These are phyloP conservation scores for Epichloe scottii DNA, from an alignment of 2,329 filamentous ascomycete species.

Conservation along the genomic window DNA sequence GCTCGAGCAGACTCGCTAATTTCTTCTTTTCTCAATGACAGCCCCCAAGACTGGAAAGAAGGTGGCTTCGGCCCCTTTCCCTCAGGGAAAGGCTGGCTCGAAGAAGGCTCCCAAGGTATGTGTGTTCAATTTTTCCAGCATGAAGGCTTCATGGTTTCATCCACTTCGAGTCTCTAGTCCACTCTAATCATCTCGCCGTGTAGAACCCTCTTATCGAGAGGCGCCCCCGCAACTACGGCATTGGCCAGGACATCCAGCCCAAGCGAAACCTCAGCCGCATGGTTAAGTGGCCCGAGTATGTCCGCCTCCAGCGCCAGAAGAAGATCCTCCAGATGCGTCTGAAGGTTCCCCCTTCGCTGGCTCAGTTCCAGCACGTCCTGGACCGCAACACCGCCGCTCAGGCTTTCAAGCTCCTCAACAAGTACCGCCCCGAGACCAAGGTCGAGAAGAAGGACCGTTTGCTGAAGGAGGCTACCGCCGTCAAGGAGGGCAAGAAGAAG, in stretches of 20 bases:
- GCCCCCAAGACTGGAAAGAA: slow-evolving; percentile 98
- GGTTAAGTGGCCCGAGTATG: slow-evolving; percentile 99
- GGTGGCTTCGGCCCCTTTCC: slow-evolving; percentile 92
- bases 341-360: slow-evolving; percentile 94
- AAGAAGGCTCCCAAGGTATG: slow-evolving; percentile 97
- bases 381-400: slow-evolving; percentile 95
- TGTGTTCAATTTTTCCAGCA: slow-evolving; percentile 14
- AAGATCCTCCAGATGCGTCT: slow-evolving; percentile 97
- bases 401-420: slow-evolving; percentile 98
- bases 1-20: slow-evolving; percentile 79
- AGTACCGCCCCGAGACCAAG: slow-evolving; percentile 99
- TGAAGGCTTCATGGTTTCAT: neutral
- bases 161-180: neutral
- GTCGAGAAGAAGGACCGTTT: slow-evolving; percentile 99
- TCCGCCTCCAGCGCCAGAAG: slow-evolving; percentile 87
- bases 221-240: slow-evolving; percentile 92
- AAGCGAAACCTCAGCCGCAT: slow-evolving; percentile 91
- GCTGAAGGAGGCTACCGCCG: slow-evolving; percentile 92
- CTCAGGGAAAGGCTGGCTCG: slow-evolving; percentile 75
- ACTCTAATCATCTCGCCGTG: neutral
- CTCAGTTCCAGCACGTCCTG: slow-evolving; percentile 95
- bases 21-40: slow-evolving; percentile 99
- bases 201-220: slow-evolving; percentile 99
- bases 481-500: slow-evolving; percentile 99
- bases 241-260: slow-evolving; percentile 98